Evolutionary conservation across 768 basidiomycete species (phyloP).

Genomic region (Trametopsis cervina): DNA sequence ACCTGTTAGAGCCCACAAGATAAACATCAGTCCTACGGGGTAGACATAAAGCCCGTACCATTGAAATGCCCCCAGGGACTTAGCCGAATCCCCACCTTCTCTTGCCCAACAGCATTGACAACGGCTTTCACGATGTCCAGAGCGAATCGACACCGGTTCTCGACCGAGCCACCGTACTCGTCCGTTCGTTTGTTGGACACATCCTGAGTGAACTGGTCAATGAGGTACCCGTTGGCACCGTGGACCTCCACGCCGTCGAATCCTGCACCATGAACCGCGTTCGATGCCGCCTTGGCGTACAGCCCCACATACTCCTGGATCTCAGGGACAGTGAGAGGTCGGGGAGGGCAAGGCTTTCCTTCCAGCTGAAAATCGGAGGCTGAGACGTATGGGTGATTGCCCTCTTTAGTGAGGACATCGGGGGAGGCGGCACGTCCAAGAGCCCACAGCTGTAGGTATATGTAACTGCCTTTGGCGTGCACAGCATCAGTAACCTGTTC

Average conservation of each 20-base stretch:
- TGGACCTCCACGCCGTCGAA: slow-evolving; percentile 28
- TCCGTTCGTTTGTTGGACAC: slow-evolving; percentile 35
- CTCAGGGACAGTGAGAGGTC: slow-evolving; percentile 18
- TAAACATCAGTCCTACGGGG: background rate
- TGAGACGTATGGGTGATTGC: slow-evolving; percentile 25
- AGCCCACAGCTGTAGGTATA: slow-evolving; percentile 7
- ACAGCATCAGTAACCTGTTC: slow-evolving; percentile 7
- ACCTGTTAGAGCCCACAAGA: slow-evolving; percentile 30
- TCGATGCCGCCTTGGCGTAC: slow-evolving; percentile 6
- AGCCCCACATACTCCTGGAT: slow-evolving; percentile 31
- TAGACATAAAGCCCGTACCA: slow-evolving; percentile 13
- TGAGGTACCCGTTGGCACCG: slow-evolving; percentile 24
- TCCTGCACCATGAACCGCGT: background rate
- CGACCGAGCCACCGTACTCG: slow-evolving; percentile 41
- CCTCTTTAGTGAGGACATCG: background rate
- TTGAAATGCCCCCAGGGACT: slow-evolving; percentile 26
- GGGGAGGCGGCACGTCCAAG: background rate
- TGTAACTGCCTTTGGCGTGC: slow-evolving; percentile 6
- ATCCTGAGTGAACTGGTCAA: slow-evolving; percentile 35
- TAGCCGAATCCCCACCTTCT: slow-evolving; percentile 32
- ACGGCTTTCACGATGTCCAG: slow-evolving; percentile 36
- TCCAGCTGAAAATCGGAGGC: slow-evolving; percentile 24
- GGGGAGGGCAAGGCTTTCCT: slow-evolving; percentile 8
- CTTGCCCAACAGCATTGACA: slow-evolving; percentile 31
- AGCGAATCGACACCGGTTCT: slow-evolving; percentile 38